Percentiles rank a stretch among this genome's conserved stretches.
Conservation (phyloP, 768 basidiomycete genomes). For the Tylopilus sp. region DNA sequence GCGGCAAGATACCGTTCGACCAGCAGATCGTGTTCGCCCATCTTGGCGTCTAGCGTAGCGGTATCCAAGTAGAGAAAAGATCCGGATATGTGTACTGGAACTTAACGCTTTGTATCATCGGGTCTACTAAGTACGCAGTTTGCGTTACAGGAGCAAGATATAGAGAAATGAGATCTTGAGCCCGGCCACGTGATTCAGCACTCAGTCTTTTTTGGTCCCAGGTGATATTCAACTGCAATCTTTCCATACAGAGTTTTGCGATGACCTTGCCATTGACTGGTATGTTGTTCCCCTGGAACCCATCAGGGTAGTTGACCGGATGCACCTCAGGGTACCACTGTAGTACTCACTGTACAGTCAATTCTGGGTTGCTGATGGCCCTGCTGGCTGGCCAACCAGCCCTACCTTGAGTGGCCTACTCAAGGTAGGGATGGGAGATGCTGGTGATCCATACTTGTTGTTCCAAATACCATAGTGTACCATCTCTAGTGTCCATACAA, state of each 20-base stretch:
- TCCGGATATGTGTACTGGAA: too few species aligned
- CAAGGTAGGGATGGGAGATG: too few species aligned
- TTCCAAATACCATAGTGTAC: slow-evolving; percentile 85
- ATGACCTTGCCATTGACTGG: slow-evolving; percentile 75
- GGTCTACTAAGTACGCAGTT: too few species aligned
- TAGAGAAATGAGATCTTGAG: too few species aligned
- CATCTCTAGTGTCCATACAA: slow-evolving; percentile 79
- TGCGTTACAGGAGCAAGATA: too few species aligned
- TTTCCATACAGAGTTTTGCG: slow-evolving; percentile 54
- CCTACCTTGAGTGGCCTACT: too few species aligned
- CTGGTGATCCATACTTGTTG: slow-evolving; percentile 44
- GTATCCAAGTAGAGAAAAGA: too few species aligned
- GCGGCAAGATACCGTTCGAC: slow-evolving; percentile 3
- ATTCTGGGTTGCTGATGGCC: too few species aligned
- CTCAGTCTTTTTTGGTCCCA: not conserved
- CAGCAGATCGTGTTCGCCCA: slow-evolving; percentile 3
- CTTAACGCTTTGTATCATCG: too few species aligned
- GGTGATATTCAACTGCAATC: slow-evolving; percentile 39
- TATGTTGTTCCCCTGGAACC: slow-evolving; percentile 87
- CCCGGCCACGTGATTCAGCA: not conserved
- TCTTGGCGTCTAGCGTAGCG: not conserved
- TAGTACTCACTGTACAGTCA: too few species aligned
- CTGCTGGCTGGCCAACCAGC: too few species aligned
- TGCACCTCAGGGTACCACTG: slow-evolving; percentile 69
- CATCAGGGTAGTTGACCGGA: slow-evolving; percentile 68